Evolutionary conservation across 2,329 filamentous ascomycete genomes (phyloP), one percentile per base, ranked within the genome.

Genomic region (Niveomyces coronatus): DNA sequence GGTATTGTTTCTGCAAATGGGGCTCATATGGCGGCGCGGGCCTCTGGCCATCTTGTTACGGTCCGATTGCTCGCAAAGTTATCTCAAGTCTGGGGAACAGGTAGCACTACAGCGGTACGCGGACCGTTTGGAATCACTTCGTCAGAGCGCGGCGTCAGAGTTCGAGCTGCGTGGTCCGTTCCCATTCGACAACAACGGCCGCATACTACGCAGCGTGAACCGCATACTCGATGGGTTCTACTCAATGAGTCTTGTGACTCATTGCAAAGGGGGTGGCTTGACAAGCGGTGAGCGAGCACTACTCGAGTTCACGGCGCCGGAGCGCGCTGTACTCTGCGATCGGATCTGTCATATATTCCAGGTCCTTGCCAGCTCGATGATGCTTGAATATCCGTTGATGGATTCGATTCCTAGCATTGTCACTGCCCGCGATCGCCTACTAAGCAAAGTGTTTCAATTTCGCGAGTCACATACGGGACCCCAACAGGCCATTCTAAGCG

Each of bases 11-110:
- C 70, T 95, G 5, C 82, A 89, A 37, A 88, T 95, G 81, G 83
- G 85, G 8, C 68, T 95, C 22, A 86, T 94, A 47, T 95, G 88
- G 88, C 89, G 86, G 59, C 76, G 86, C 24, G 86, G 91, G 7
- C 88, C 88, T 0, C 65, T 94, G n/a, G 79, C 82, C 4, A 77
- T 79, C 9, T 70, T 93, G 42, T 64, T 78, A 1, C 71, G 76
- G 38, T 72, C 67, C 39, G 65, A 71, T 49, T 63, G 60, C 43
- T 63, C 66, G 4, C 63, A 68, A 16, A 73, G 74, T 3, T 94
- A 91, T 56, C 85, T 94, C 68, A 80, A 79, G 47, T 72, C 85
- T 2, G 74, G 79, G n/a, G 88, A 94, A 58, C 86, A 91, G 53
- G 73, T 82, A 3, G 80, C 85, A 26, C 69, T 95, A 41, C 85